These are phyloP conservation scores for Apophysomyces ossiformis DNA, from an alignment of 371 early-diverging fungal species.

Conservation along the genomic window DNA sequence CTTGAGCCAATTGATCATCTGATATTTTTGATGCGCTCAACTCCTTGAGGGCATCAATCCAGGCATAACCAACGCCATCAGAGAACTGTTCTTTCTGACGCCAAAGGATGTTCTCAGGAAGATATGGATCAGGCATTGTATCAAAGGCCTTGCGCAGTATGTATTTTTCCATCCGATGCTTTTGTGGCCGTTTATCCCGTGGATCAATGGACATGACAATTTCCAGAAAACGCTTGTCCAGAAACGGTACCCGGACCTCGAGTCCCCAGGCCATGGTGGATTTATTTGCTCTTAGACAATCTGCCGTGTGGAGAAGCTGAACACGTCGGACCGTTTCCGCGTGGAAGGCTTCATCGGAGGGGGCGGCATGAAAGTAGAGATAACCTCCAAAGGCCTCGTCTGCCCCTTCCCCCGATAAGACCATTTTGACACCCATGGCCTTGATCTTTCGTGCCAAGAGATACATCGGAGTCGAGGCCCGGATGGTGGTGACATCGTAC, in stretches of 20 bases:
- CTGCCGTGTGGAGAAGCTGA: slow-evolving; percentile 93
- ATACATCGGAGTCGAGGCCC: slow-evolving; percentile 98
- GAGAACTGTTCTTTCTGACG: slow-evolving; percentile 98
- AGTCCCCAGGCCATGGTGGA: slow-evolving; percentile 99
- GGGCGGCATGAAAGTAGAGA: slow-evolving; percentile 97
- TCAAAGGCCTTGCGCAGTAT: slow-evolving; percentile 88
- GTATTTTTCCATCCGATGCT: slow-evolving; percentile 85
- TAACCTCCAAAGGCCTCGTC: slow-evolving; percentile 98
- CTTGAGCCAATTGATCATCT: slow-evolving; percentile 76
- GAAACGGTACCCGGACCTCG: slow-evolving; percentile 97
- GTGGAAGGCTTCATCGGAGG: slow-evolving; percentile 80
- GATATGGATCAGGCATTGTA: slow-evolving; percentile 67
- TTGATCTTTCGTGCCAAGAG: slow-evolving; percentile 94
- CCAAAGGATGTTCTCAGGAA: slow-evolving; percentile 92
- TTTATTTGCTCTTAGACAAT: slow-evolving; percentile 97
- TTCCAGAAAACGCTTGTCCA: slow-evolving; percentile 89
- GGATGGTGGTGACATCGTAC: slow-evolving; percentile 98
- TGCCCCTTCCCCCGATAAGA: slow-evolving; percentile 93
- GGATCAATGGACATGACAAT: slow-evolving; percentile 87
- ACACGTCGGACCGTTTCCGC: slow-evolving; percentile 88
- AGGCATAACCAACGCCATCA: slow-evolving; percentile 96
- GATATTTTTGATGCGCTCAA: slow-evolving; percentile 70
- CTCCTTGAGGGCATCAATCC: slow-evolving; percentile 93
- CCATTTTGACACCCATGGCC: slow-evolving; percentile 98
- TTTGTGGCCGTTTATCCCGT: slow-evolving; percentile 73